Percentiles rank a stretch among this genome's conserved stretches.
These are phyloP conservation scores for Neurospora crassa DNA, from an alignment of 2,329 filamentous ascomycete species.

Conservation along the genomic window DNA sequence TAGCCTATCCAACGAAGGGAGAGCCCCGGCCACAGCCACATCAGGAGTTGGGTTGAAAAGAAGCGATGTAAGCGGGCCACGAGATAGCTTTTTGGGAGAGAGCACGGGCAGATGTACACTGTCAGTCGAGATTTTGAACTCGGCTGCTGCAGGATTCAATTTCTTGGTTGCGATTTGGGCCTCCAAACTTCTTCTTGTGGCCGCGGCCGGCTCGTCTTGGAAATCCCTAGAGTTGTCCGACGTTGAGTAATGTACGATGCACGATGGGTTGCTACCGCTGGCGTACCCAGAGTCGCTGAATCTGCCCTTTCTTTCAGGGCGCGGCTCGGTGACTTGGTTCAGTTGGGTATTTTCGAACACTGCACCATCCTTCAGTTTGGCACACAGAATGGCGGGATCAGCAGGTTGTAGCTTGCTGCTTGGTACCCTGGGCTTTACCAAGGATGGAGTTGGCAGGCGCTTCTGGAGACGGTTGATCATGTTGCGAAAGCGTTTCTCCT, in stretches of 20 bases:
- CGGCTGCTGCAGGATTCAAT: conserved; percentile 18
- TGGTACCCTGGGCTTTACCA: neutral
- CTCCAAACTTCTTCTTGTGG: neutral
- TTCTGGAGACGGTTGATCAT: conserved; percentile 11
- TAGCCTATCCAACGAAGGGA: neutral
- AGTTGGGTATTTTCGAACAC: neutral
- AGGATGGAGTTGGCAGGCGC: neutral
- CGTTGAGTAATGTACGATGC: neutral
- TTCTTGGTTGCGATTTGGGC: conserved; percentile 6
- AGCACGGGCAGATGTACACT: neutral
- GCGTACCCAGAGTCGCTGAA: conserved; percentile 13
- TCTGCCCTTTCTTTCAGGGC: neutral
- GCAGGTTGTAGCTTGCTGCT: neutral
- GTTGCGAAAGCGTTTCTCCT: conserved; percentile 11
- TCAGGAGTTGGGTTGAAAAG: neutral
- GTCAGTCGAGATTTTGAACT: conserved; percentile 13
- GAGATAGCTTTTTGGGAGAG: conserved; percentile 13
- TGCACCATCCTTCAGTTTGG: conserved; percentile 8
- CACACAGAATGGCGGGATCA: conserved; percentile 14
- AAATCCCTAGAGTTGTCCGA: neutral
- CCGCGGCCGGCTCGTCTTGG: neutral
- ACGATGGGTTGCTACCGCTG: neutral
- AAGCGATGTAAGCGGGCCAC: conserved; percentile 9
- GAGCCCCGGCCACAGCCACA: neutral
- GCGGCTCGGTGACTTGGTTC: neutral